Conservation (phyloP, 2,329 filamentous ascomycete genomes). For the Monilinia fructicola region DNA sequence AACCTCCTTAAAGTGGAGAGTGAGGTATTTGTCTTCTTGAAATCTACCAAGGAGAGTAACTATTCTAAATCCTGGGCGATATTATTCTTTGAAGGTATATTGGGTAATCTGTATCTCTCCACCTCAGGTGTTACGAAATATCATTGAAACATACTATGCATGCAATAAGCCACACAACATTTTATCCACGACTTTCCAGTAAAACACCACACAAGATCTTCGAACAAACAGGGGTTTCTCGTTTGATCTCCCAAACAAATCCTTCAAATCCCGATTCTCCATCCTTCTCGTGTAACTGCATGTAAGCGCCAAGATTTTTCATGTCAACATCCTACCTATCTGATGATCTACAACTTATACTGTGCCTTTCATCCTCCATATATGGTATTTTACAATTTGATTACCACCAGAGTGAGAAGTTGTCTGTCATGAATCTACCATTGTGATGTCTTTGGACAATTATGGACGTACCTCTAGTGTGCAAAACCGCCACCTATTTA, state of each 20-base stretch:
- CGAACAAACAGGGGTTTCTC: too few relatives aligned
- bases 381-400: not conserved
- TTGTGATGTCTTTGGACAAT: too few relatives aligned
- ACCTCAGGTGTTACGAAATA: constrained; percentile 1
- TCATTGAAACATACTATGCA: not conserved
- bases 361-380: not conserved
- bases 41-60: not conserved
- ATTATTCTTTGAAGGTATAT: not conserved
- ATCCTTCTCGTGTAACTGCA: not conserved
- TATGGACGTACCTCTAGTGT: too few relatives aligned
- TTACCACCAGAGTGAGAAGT: not conserved
- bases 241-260: too few relatives aligned
- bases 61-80: not conserved
- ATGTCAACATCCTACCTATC: not conserved
- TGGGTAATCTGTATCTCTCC: not conserved
- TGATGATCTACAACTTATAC: not conserved
- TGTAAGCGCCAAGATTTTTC: constrained; percentile 6
- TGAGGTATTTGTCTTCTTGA: too few relatives aligned
- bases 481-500: not conserved
- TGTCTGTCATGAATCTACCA: not conserved
- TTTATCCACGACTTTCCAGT: not conserved
- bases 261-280: not conserved
- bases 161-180: not conserved
- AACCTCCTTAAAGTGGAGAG: too few relatives aligned
- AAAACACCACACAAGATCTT: too few relatives aligned